Evolutionary conservation across 129 eudicot species (phyloP), one percentile per base, ranked within the genome.

Genomic region (Flaveria linearis): DNA sequence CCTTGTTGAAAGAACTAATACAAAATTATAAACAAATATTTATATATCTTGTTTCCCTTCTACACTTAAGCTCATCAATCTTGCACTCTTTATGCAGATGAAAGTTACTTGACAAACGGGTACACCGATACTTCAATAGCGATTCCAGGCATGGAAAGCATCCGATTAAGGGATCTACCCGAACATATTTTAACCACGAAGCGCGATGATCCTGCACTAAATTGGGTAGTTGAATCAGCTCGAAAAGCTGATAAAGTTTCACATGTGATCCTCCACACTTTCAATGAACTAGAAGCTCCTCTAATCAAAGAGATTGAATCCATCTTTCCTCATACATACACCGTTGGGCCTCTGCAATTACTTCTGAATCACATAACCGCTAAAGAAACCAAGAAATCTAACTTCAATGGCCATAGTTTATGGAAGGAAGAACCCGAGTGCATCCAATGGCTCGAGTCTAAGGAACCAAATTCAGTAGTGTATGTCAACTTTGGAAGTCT

Each of bases 201-300:
- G 15, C 76, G 79, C 7, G 26, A 88, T 14, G 89, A 81, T 66
- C 15, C 71, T 26, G 49, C 81, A 47, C 41, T 88, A 10, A 83
- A 76, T 47, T 83, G 67, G 76, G 2, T 79, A 10, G 30, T 75
- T 0, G 45, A 64, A 53, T 77, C 68, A 36, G 28, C 68, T 1
- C 82, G 74, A 0, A 75, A 28, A 0, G 65, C 81, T 20, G 42
- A 67, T 15, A 81, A 76, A 53, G 81, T 75, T 45, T 56, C 74
- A 9, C 86, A 87, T 10, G 25, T 86, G 12, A 79, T 88, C 45
- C 52, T 88, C 78, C 87, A 88, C 77, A 82, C 94, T 0, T 86
- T 86, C 42, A 84, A 88, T 17, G 83, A 77, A 28, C 77, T 91
- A 8, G 97, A 91, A 30, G 51, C 71, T 2, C 85, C 75, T 30